These are phyloP conservation scores for Pseudogymnoascus sp. DNA, from an alignment of 2,329 filamentous ascomycete species.

Conservation along the genomic window DNA sequence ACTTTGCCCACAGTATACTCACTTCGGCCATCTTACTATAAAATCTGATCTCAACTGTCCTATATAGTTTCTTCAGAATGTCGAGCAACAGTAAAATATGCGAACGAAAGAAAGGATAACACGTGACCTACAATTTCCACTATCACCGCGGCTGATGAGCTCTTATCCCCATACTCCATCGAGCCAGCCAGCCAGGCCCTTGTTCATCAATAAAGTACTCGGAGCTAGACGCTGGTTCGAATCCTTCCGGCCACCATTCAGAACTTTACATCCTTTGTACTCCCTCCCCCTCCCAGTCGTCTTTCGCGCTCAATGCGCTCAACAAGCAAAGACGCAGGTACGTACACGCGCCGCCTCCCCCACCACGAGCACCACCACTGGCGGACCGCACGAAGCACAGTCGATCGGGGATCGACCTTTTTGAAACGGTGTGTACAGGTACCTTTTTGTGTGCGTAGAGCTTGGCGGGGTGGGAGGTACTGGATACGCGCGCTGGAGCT, in stretches of 20 bases:
- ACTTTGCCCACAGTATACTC: too few species aligned
- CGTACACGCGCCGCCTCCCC: background rate
- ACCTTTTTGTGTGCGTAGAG: constrained; percentile 35
- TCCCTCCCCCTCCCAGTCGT: background rate
- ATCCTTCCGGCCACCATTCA: background rate
- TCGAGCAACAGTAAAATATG: background rate
- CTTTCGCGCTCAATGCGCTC: background rate
- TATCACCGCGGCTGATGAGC: background rate
- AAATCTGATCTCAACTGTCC: too few species aligned
- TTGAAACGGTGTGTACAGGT: background rate
- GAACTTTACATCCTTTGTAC: background rate
- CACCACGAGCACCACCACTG: background rate
- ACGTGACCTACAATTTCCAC: background rate
- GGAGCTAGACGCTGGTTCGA: background rate
- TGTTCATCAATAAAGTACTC: background rate
- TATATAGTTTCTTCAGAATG: too few species aligned
- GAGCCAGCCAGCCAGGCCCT: background rate
- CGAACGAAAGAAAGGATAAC: background rate
- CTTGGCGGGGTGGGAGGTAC: constrained; percentile 35
- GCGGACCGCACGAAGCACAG: background rate
- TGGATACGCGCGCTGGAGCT: constrained; percentile 48
- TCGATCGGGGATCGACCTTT: background rate
- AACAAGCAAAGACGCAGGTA: background rate
- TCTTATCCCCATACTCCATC: background rate
- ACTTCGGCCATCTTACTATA: too few species aligned